Evolutionary conservation across 164 flowering plant species (phyloP).

Genomic region (Annona squamosa): DNA sequence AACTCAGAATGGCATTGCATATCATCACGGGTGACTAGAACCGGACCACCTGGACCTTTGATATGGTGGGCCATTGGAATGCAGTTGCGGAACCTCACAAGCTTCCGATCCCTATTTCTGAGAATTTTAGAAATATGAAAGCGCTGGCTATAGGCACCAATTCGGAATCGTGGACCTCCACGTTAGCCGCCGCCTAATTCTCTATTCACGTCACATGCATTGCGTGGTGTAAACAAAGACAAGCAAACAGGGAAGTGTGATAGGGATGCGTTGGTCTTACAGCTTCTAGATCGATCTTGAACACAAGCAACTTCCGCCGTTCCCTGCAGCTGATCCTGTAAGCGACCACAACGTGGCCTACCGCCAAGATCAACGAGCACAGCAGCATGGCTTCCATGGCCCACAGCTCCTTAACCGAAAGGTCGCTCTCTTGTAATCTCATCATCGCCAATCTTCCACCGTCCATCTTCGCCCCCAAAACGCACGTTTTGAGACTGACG

Average conservation of each 20-base stretch:
- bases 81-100: neutral
- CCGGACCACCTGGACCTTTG: neutral
- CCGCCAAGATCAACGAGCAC: conserved; percentile 55
- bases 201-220: neutral
- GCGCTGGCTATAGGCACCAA: neutral
- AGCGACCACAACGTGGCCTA: conserved; percentile 73
- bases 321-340: conserved; percentile 86
- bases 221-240: neutral
- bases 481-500: conserved; percentile 63
- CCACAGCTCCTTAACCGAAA: conserved; percentile 15
- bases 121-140: neutral
- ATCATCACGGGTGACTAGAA: neutral
- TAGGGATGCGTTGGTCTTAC: conserved; percentile 40
- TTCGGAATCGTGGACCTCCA: no score
- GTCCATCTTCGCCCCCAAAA: conserved; percentile 27
- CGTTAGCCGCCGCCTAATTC: no score
- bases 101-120: neutral
- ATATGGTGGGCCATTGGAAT: neutral
- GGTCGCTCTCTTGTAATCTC: neutral
- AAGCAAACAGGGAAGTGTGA: neutral
- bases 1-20: no score
- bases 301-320: conserved; percentile 77
- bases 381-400: conserved; percentile 53
- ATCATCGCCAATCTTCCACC: conserved; percentile 1
- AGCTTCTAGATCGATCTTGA: conserved; percentile 92